Conservation (phyloP, 345 rosid species). For the Populus euphratica region DNA sequence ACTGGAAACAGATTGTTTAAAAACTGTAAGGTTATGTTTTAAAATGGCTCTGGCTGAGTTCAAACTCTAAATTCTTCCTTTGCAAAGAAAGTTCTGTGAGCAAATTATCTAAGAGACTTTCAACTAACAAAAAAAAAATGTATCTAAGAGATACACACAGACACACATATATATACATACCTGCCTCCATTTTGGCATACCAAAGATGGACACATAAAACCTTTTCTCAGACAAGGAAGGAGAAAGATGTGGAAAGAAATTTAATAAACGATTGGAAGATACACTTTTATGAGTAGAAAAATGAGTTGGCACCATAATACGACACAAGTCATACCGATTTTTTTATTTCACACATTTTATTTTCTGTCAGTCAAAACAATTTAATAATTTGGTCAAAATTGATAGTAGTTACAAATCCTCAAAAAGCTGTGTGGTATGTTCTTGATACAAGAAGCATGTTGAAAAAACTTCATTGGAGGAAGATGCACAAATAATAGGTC, state of each 20-base stretch:
- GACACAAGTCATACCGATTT: conserved; percentile 3
- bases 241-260: conserved; percentile 9
- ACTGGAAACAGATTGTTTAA: not conserved
- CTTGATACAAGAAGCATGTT: conserved; percentile 12
- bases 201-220: conserved; percentile 25
- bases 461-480: conserved; percentile 17
- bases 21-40: not conserved
- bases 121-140: too few relatives aligned
- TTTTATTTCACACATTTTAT: not conserved
- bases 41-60: not conserved
- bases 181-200: conserved; percentile 32
- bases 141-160: not conserved
- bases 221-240: conserved; percentile 34
- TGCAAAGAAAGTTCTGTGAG: not conserved
- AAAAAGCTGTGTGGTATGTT: conserved; percentile 20
- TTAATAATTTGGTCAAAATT: conserved; percentile 8
- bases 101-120: not conserved
- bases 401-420: conserved; percentile 7
- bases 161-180: not conserved
- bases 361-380: not conserved
- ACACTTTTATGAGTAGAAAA: conserved; percentile 14
- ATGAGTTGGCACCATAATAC: conserved; percentile 24
- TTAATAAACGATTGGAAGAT: conserved; percentile 8
- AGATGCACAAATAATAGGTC: not conserved
- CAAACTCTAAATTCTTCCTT: not conserved